A percentile compares a stretch with the other conserved stretches of the same genome.
phyloP scores from a whole-genome alignment of 768 basidiomycete genomes.

The Calocera viscosa region DNA sequence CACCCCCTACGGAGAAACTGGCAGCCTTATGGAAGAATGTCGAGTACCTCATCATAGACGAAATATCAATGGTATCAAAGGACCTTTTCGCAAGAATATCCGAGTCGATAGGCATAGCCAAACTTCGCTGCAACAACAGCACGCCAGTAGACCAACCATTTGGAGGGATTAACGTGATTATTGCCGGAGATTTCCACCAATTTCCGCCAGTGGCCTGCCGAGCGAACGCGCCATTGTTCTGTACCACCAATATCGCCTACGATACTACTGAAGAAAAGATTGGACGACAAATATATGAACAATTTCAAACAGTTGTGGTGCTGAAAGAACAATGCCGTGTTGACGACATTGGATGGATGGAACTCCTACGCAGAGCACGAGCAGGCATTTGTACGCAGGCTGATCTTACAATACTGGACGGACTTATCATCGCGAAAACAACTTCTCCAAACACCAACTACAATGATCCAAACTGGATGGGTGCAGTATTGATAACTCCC shows the following conservation, averaged over 20 bases:
- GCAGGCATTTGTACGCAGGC: slow-evolving; percentile 20
- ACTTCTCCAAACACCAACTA: slow-evolving; percentile 19
- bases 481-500: slow-evolving; percentile 30
- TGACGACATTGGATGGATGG: slow-evolving; percentile 24
- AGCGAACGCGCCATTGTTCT: background rate
- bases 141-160: background rate
- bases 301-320: slow-evolving; percentile 29
- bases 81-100: slow-evolving; percentile 22
- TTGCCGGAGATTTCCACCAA: slow-evolving; percentile 37
- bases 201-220: slow-evolving; percentile 31
- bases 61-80: slow-evolving; percentile 30
- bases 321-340: slow-evolving; percentile 30
- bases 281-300: slow-evolving; percentile 22
- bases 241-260: background rate
- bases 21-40: background rate
- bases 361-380: slow-evolving; percentile 24
- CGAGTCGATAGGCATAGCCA: slow-evolving; percentile 9
- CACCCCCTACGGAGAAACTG: background rate
- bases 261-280: slow-evolving; percentile 9
- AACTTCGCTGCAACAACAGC: background rate
- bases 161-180: slow-evolving; percentile 30
- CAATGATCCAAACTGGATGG: slow-evolving; percentile 23
- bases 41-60: slow-evolving; percentile 29
- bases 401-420: slow-evolving; percentile 24
- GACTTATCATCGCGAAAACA: slow-evolving; percentile 18